A percentile compares a stretch with the other conserved stretches of the same genome.
Conservation (phyloP, 768 basidiomycete species). For the Leccinellum luteum region DNA sequence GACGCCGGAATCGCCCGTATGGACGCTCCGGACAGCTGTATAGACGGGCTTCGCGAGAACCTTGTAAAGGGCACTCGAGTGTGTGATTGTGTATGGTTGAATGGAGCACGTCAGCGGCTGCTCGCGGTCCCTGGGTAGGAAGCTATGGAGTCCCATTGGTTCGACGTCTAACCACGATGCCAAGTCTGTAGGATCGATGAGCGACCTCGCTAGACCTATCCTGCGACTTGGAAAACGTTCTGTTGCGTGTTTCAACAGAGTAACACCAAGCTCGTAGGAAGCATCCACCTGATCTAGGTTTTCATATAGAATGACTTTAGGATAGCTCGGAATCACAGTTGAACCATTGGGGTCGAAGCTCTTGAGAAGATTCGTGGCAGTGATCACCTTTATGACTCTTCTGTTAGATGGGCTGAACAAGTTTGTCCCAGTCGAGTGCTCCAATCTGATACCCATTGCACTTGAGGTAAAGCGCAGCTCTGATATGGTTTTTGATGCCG, state of each 20-base stretch:
- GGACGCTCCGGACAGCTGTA: slow-evolving; percentile 55
- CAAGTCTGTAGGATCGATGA: slow-evolving; percentile 78
- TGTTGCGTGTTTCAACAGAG: slow-evolving; percentile 64
- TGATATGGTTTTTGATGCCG: slow-evolving; percentile 53
- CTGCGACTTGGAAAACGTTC: slow-evolving; percentile 64
- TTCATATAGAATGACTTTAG: slow-evolving; percentile 77
- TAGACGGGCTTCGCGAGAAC: slow-evolving; percentile 91
- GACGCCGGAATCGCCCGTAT: slow-evolving; percentile 52
- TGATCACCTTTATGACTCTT: slow-evolving; percentile 54
- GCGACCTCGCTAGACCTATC: slow-evolving; percentile 73
- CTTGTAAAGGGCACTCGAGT: slow-evolving; percentile 85
- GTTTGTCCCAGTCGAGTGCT: slow-evolving; percentile 26
- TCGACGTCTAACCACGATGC: slow-evolving; percentile 83
- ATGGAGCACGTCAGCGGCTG: slow-evolving; percentile 67
- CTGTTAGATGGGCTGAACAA: slow-evolving; percentile 38
- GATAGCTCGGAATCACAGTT: slow-evolving; percentile 29
- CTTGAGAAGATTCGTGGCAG: slow-evolving; percentile 50
- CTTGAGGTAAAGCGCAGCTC: slow-evolving; percentile 46
- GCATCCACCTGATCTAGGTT: slow-evolving; percentile 81
- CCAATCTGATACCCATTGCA: slow-evolving; percentile 39
- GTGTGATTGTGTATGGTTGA: slow-evolving; percentile 80
- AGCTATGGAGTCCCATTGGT: slow-evolving; percentile 60
- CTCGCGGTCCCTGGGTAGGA: slow-evolving; percentile 81
- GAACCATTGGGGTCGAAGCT: slow-evolving; percentile 36
- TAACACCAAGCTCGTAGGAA: slow-evolving; percentile 79